phyloP scores from a whole-genome alignment of 2,329 filamentous ascomycete species.

The Cucurbitaria berberidis region DNA sequence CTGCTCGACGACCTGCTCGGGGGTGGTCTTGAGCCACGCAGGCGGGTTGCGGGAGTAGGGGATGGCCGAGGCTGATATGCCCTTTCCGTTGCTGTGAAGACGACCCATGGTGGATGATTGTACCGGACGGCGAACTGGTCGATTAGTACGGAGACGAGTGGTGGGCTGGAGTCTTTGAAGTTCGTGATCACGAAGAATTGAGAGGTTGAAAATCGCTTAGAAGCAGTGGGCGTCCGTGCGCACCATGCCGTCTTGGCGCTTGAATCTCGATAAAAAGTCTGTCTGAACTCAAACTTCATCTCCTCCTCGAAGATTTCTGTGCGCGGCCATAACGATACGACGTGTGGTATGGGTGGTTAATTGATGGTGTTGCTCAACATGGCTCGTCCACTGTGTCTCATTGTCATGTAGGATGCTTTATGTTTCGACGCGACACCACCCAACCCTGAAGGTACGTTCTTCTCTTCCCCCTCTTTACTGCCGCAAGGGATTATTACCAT shows the following conservation, averaged over 20 bases:
- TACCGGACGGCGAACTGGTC: conserved; percentile 27
- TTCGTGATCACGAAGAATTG: conserved; percentile 14
- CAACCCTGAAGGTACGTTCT: conserved; percentile 44
- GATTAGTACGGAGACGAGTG: conserved; percentile 34
- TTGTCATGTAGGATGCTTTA: background rate
- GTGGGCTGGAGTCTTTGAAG: conserved; percentile 26
- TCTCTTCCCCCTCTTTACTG: background rate
- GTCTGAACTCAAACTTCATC: conserved; percentile 4
- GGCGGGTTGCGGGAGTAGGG: conserved; percentile 95
- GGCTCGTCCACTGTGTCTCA: background rate
- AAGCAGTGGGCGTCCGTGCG: conserved; percentile 14
- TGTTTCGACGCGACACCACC: no score
- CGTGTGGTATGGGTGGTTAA: conserved; percentile 1
- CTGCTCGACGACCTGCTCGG: conserved; percentile 97
- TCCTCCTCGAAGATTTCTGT: background rate
- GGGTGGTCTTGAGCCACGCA: conserved; percentile 98
- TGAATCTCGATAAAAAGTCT: conserved; percentile 9
- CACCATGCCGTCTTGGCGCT: conserved; percentile 13
- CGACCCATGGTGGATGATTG: conserved; percentile 76
- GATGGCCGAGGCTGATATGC: conserved; percentile 93
- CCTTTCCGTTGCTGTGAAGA: conserved; percentile 99
- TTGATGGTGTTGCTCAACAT: background rate
- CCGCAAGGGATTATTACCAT: conserved; percentile 27
- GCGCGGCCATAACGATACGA: background rate
- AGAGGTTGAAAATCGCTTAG: conserved; percentile 32